phyloP scores from a whole-genome alignment of 495 filamentous ascomycete genomes.

The Diplogelasinospora grovesii region DNA sequence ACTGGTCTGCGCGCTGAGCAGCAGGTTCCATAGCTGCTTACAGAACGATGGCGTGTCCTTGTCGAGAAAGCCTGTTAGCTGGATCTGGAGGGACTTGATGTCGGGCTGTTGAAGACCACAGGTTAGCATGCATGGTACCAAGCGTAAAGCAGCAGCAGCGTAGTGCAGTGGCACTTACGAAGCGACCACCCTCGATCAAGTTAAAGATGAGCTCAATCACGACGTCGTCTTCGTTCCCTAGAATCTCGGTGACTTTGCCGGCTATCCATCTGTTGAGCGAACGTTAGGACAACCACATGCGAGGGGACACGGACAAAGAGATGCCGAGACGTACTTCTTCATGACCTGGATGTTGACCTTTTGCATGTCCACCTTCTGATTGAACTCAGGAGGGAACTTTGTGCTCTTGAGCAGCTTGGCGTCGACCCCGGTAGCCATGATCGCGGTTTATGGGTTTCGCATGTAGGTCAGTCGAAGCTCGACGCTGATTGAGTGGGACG shows the following conservation, averaged over 20 bases:
- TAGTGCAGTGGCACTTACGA: constrained; percentile 48
- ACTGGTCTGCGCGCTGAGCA: constrained; percentile 82
- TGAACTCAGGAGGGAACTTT: constrained; percentile 93
- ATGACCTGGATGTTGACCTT: constrained; percentile 97
- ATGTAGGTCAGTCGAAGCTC: background rate
- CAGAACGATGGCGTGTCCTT: constrained; percentile 89
- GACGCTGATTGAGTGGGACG: background rate
- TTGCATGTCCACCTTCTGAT: constrained; percentile 88
- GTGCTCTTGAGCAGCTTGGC: constrained; percentile 81
- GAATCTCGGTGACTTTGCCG: constrained; percentile 73
- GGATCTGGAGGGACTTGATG: constrained; percentile 88
- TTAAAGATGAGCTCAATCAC: constrained; percentile 91
- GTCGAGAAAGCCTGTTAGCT: constrained; percentile 89
- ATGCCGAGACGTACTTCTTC: constrained; percentile 65
- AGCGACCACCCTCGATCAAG: constrained; percentile 71
- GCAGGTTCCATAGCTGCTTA: constrained; percentile 86
- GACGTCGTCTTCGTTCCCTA: constrained; percentile 89
- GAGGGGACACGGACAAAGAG: background rate
- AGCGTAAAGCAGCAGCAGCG: background rate
- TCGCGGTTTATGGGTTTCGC: background rate
- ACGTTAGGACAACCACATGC: background rate
- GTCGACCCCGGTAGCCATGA: constrained; percentile 72
- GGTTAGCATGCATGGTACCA: background rate
- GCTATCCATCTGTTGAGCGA: constrained; percentile 72
- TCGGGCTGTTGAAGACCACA: constrained; percentile 61